Base-by-base conservation (phyloP, 176 grass and related monocot species). In the maize (Zea mays) region DNA sequence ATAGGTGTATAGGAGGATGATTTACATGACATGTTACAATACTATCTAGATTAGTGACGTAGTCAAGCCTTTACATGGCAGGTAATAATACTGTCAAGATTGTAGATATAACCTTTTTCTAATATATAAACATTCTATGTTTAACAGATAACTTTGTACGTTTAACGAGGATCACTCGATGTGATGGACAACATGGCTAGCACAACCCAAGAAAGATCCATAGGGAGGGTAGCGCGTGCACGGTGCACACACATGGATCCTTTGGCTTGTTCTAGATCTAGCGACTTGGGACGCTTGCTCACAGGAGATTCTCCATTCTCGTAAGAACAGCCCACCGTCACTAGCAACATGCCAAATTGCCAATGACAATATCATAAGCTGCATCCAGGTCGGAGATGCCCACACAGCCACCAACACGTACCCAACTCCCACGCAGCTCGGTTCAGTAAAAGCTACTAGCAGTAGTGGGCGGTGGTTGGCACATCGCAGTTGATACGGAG, bases 191-290 rank as follows among this genome's bases (percentile, higher is more conserved):
- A 27, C 27, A 27, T 0, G 14, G 42, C 7, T 61, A 57, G 20
- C 62, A 16, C 50, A 61, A 51, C 5, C 73, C n/a, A 3, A 77
- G 44, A 63, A 50, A 64, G 52, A 8, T 12, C 10, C 39, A 8
- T 2, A 0, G 7, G 3, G 4, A 5, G 40, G 8, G 42, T 0
- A 58, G n/a, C 3, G n/a, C n/a, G 17, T 57, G 54, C n/a, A 58
- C 55, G 3, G 20, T 15, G 79, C 79, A 5, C 69, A 62, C 80
- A 83, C 75, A 74, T 79, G 52, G 69, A 63, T 79, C 52, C 70
- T 42, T 57, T 84, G 54, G 42, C 60, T 62, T 69, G 75, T 41
- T 80, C 33, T 20, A 75, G 86, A 84, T 88, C 86, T 46, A 21
- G 55, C 55, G 3, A 4, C 3, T 58, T 71, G 73, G 10, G 47